A percentile compares a stretch with the other conserved stretches of the same genome.
Evolutionary conservation across 495 filamentous ascomycete species (phyloP).

Genomic region (Aspergillus baeticus): DNA sequence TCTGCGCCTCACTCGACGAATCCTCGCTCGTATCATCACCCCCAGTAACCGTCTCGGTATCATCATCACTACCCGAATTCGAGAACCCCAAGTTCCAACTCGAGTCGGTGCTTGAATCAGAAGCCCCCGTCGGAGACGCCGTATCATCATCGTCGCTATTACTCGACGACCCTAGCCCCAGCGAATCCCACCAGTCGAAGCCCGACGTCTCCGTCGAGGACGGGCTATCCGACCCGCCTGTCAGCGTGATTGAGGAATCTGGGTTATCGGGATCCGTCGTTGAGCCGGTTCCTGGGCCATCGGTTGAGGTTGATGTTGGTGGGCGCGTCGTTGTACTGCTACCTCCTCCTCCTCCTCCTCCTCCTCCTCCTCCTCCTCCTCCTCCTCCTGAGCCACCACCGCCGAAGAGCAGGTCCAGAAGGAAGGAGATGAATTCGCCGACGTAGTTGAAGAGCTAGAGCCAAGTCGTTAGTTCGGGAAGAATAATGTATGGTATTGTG

Average conservation of each 20-base stretch:
- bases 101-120: not conserved
- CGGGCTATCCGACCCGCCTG: not conserved
- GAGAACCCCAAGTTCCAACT: not conserved
- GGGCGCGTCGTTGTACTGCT: not conserved
- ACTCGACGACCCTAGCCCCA: not conserved
- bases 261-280: too few species aligned
- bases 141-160: not conserved
- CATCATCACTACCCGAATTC: not conserved
- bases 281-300: not conserved
- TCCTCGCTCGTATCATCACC: not conserved
- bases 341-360: not conserved
- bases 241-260: too few species aligned
- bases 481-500: not conserved
- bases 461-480: too few species aligned
- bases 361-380: not conserved
- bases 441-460: constrained; percentile 1
- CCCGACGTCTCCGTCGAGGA: not conserved
- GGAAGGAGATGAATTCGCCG: not conserved
- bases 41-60: not conserved
- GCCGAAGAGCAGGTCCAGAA: not conserved
- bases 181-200: not conserved
- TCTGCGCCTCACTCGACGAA: not conserved
- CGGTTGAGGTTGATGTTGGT: not conserved
- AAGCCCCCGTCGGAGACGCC: not conserved
- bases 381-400: not conserved